Conservation (phyloP, 1,284 basidiomycete genomes). For the Peniophora sp. region DNA sequence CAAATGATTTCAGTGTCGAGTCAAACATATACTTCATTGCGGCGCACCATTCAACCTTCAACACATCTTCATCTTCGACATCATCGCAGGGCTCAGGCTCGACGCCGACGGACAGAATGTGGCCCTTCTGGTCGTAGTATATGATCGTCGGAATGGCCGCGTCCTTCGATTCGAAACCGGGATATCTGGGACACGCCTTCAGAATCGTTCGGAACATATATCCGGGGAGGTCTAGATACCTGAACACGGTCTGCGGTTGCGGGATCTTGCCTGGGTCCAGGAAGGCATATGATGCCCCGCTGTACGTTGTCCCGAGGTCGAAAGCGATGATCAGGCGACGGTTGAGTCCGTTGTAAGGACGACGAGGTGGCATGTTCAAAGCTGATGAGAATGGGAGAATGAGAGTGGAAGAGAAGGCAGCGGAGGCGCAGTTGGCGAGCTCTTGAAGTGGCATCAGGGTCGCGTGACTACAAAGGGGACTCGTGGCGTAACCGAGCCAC, state of each 20-base stretch:
- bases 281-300: background rate
- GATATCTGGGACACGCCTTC: conserved; percentile 23
- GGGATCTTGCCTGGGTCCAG: conserved; percentile 20
- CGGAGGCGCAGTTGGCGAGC: too few species aligned
- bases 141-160: conserved; percentile 51
- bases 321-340: background rate
- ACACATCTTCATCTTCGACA: conserved; percentile 31
- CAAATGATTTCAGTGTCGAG: too few species aligned
- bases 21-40: background rate
- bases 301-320: background rate
- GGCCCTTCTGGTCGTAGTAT: conserved; percentile 41
- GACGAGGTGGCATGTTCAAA: background rate
- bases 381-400: too few species aligned
- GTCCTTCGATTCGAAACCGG: conserved; percentile 33
- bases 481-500: too few species aligned
- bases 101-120: conserved; percentile 41
- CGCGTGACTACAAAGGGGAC: too few species aligned
- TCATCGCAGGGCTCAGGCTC: conserved; percentile 31
- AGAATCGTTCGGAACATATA: conserved; percentile 15
- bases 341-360: background rate
- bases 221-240: conserved; percentile 26
- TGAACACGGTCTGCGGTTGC: conserved; percentile 34
- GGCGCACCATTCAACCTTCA: conserved; percentile 39
- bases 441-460: too few species aligned
- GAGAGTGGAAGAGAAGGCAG: too few species aligned